Evolutionary conservation across 139 green algal species (phyloP), one percentile per base, ranked within the genome.

Genomic region (Closterium sp.): DNA sequence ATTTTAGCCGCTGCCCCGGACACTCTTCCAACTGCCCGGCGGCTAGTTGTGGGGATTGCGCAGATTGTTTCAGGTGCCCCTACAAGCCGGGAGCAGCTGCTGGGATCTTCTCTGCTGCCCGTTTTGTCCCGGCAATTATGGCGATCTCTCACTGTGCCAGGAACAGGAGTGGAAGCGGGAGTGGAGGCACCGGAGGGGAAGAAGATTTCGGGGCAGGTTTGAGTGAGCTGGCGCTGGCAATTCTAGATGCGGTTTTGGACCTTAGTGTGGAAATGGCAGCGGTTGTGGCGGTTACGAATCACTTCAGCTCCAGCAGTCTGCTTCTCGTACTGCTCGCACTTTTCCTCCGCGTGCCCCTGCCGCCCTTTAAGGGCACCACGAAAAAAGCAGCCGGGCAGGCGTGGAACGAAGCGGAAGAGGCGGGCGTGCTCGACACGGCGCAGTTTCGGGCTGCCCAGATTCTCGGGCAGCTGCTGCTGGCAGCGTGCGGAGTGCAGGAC

Each of bases 181-280:
- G 69, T 43, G 9, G 38, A 23, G 35, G 34, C 89, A 34, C 34
- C 31, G 34, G 89, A 25, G 34, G 89, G 84, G 89, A 83, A 21
- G 28, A 91, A 23, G 87, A 91, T 12, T 43, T 90, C 7, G 28
- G 43, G 2, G 36, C n/a, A 7, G 55, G 55, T 16, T 28, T 76
- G 55, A 76, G 55, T 76, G 55, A 76, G 4, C 16, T 76, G 55
- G 55, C 55, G 16, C 55, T 76, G 12, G n/a, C 76, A n/a, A 90
- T 91, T 90, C 83, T 92, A 16, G 89, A 92, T n/a, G 84, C 84
- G 43, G 36, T 92, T 21, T 55, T 92, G 28, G 83, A 33, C 12
- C 32, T 92, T 8, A 90, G 76, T 84, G 36, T 87, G 89, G 89
- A 92, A 32, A 92, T 92, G 83, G 34, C 89, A 7, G 89, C 89